phyloP scores from a whole-genome alignment of 2,329 filamentous ascomycete species.

The Trichoderma gracile region DNA sequence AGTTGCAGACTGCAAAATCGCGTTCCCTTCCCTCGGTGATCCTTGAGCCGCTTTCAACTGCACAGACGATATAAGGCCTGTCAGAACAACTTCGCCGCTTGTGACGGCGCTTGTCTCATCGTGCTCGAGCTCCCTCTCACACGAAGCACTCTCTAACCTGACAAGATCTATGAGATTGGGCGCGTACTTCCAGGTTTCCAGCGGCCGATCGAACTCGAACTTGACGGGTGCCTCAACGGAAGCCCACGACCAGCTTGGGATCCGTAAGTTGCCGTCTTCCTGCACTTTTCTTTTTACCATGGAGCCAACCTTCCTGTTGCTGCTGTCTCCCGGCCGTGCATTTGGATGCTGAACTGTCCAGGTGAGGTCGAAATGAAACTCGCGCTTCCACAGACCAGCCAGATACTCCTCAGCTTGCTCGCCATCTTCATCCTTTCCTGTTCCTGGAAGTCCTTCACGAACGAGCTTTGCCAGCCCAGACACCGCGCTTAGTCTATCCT shows the following conservation, averaged over 20 bases:
- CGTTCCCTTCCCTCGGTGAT: too few species aligned
- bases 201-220: not conserved
- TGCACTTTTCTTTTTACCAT: not conserved
- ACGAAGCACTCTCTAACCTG: not conserved
- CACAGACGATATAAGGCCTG: not conserved
- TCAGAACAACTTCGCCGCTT: not conserved
- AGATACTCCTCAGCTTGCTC: not conserved
- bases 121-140: not conserved
- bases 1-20: not conserved
- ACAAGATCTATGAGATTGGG: not conserved
- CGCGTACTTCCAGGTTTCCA: not conserved
- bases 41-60: not conserved
- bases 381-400: not conserved
- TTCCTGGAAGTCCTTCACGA: not conserved
- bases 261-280: not conserved
- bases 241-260: slow-evolving; percentile 4
- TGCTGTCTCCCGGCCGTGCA: not conserved
- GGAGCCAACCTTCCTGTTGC: too few species aligned
- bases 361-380: not conserved
- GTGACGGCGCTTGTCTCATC: not conserved
- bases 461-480: not conserved
- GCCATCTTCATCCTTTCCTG: not conserved
- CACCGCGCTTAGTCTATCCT: not conserved
- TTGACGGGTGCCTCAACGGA: not conserved
- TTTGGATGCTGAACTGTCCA: not conserved